Conservation (phyloP, 2,329 filamentous ascomycete species). For the Fusarium armeniacum region DNA sequence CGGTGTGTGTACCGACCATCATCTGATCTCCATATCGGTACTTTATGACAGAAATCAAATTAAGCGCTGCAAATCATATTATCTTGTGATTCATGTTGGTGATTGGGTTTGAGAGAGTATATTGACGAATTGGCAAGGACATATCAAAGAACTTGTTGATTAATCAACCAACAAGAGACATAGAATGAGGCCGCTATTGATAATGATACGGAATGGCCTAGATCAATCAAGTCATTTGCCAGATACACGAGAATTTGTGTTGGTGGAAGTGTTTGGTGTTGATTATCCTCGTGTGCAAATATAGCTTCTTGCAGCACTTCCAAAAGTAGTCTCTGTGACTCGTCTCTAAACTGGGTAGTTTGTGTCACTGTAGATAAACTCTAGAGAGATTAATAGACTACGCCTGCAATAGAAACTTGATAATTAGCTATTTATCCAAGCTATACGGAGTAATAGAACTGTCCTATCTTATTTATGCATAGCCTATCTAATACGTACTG, state of each 20-base stretch:
- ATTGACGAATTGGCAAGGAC: not conserved
- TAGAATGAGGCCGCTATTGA: not conserved
- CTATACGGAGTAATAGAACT: not conserved
- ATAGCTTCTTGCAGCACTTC: not conserved
- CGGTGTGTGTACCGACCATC: not conserved
- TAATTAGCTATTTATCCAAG: not conserved
- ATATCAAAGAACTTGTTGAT: not conserved
- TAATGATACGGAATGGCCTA: not conserved
- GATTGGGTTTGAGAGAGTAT: not conserved
- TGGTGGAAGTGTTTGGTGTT: conserved; percentile 1
- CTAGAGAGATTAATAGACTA: too few species aligned
- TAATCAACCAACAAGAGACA: not conserved
- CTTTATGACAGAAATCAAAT: conserved; percentile 3
- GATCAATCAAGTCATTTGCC: not conserved
- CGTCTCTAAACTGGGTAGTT: not conserved
- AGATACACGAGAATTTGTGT: not conserved
- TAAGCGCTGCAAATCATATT: not conserved
- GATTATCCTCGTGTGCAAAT: not conserved
- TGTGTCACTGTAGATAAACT: not conserved
- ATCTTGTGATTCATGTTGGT: conserved; percentile 31
- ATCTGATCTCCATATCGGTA: not conserved
- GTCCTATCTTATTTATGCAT: not conserved
- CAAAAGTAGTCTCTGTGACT: not conserved
- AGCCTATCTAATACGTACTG: not conserved
- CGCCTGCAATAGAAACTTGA: not conserved